A percentile compares a stretch with the other conserved stretches of the same genome.
Evolutionary conservation across 2,329 filamentous ascomycete species (phyloP).

Genomic region (Xylariaceae sp.): DNA sequence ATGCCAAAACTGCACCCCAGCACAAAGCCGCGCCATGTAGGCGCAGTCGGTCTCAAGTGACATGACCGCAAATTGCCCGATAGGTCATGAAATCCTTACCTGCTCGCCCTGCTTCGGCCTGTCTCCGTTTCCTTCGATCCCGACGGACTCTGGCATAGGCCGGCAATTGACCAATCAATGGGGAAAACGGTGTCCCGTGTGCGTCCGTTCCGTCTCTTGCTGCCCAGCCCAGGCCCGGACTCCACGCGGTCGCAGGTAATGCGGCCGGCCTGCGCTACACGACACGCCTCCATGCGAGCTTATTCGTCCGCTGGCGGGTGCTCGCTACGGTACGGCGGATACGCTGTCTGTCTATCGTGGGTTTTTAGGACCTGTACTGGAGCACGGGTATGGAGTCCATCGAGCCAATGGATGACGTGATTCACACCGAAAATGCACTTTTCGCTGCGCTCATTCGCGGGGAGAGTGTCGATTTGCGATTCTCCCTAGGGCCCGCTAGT

Average conservation of each 20-base stretch:
- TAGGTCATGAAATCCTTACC: too few relatives aligned
- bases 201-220: constrained; percentile 11
- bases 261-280: constrained; percentile 16
- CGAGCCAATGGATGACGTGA: constrained; percentile 19
- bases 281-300: neutral
- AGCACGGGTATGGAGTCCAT: constrained; percentile 5
- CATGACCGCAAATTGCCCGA: too few relatives aligned
- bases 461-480: neutral
- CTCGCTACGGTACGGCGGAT: too few relatives aligned
- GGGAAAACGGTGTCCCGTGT: constrained; percentile 15
- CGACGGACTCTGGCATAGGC: constrained; percentile 7
- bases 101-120: constrained; percentile 8
- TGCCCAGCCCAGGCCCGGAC: constrained; percentile 11
- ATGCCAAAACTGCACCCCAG: too few relatives aligned
- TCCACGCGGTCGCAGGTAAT: constrained; percentile 18
- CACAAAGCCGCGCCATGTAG: too few relatives aligned
- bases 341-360: constrained; percentile 6
- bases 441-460: constrained; percentile 14
- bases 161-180: constrained; percentile 18
- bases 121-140: constrained; percentile 3
- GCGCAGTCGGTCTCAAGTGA: too few relatives aligned
- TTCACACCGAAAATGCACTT: constrained; percentile 26
- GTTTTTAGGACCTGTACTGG: neutral
- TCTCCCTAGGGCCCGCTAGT: too few relatives aligned
- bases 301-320: neutral